Conservation (phyloP, 176 grass and related monocot genomes). For the Thinopyrum elongatum region DNA sequence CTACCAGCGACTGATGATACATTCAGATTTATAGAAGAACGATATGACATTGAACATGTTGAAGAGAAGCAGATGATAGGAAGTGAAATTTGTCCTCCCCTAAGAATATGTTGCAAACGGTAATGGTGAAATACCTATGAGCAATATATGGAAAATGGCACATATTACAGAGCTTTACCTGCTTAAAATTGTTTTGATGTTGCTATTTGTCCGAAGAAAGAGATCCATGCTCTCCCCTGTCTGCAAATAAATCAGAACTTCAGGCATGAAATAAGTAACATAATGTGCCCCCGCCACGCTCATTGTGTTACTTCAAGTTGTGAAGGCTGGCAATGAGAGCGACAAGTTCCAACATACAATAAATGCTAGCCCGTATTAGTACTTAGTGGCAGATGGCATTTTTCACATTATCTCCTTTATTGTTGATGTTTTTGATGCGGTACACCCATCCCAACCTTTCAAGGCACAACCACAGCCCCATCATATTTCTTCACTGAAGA, state of each 20-base stretch:
- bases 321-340: conserved; percentile 2
- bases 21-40: neutral
- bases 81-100: neutral
- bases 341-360: conserved; percentile 29
- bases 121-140: neutral
- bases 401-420: neutral
- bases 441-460: neutral
- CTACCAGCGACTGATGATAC: neutral
- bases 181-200: conserved; percentile 79
- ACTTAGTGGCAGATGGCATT: neutral
- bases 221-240: conserved; percentile 47
- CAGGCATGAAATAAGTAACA: conserved; percentile 15
- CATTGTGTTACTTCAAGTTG: neutral
- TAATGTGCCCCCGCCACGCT: neutral
- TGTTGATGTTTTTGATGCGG: neutral
- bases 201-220: conserved; percentile 64
- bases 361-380: neutral
- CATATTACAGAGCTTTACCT: conserved; percentile 40
- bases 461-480: neutral
- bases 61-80: neutral
- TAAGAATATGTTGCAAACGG: neutral
- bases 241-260: conserved; percentile 52
- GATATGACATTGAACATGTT: neutral
- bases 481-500: neutral
- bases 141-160: neutral